phyloP scores from a whole-genome alignment of 2,329 filamentous ascomycete genomes.

The Pseudogymnoascus sp. region DNA sequence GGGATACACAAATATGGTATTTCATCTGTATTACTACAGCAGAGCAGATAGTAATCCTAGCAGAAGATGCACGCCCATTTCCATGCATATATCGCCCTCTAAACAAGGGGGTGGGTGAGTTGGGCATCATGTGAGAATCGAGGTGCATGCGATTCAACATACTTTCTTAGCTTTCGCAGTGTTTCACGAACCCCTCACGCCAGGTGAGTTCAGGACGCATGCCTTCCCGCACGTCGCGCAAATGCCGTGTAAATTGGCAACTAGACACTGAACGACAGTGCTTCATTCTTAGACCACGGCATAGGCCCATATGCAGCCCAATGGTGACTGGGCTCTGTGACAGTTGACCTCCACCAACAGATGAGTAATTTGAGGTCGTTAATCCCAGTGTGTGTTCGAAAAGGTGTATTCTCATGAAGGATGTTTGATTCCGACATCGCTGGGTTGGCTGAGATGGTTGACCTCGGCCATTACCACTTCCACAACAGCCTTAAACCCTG shows the following conservation, averaged over 20 bases:
- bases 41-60: not conserved
- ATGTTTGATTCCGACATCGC: not conserved
- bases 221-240: not conserved
- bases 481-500: slow-evolving; percentile 68
- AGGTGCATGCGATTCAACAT: not conserved
- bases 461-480: slow-evolving; percentile 56
- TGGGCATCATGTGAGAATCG: slow-evolving; percentile 4
- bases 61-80: not conserved
- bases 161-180: not conserved
- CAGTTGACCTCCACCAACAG: not conserved
- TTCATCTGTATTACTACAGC: not conserved
- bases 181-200: not conserved
- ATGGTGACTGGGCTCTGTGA: not conserved
- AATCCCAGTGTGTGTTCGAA: not conserved
- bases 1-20: not conserved
- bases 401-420: not conserved
- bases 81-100: not conserved
- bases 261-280: not conserved
- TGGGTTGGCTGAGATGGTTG: slow-evolving; percentile 14
- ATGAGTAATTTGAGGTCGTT: not conserved
- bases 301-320: not conserved
- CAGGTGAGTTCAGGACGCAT: not conserved
- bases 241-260: not conserved
- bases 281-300: not conserved
- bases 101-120: not conserved